Evolutionary conservation across 164 flowering plant species (phyloP), one percentile per base, ranked within the genome.

Genomic region (Dillenia turbinata): DNA sequence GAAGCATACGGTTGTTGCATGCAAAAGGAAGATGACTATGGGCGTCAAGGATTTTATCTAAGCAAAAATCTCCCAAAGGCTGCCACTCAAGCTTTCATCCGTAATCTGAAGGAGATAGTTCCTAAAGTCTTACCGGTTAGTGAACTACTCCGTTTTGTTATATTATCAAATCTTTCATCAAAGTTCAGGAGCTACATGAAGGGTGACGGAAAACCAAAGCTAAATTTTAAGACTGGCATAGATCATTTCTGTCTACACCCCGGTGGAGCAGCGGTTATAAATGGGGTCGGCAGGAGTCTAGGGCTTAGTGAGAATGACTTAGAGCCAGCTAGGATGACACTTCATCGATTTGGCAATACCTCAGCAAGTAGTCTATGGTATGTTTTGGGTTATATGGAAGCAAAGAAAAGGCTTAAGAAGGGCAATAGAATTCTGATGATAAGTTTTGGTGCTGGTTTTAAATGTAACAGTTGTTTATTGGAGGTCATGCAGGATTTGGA

Each of bases 321-420:
- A 2, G 89, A 86, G 74, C 89, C 92, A 11, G 72, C 92, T 0
- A 68, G 85, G 72, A 84, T 87, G 89, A 73, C 88, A 12, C 86
- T 87, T 43, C 83, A 83, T 56, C 74, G 92, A 9, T 85, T 77
- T 40, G 92, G 92, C 0, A 85, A 87, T 77, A 85, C 89, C 0
- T 87, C 92, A 9, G 81, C 92, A 1, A 78, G 86, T 51, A 77
- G 87, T 26, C 63, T 80, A 2, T 85, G 92, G 92, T 87, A 88
- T 57, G 95, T 87, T 49, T 62, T 89, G 53, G 83, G 80, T 2
- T 86, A 89, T 74, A 86, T 84, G 96, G 88, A 88, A 62, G 88
- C 89, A 2, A 85, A 85, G 66, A 74, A 66, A 72, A 77, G 85
- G 66, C 75, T 78, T 9, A 80, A 69, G 66, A 78, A 69, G 47